A percentile compares a stretch with the other conserved stretches of the same genome.
These are phyloP conservation scores for Monilinia vaccinii-corymbosi DNA, from an alignment of 2,329 filamentous ascomycete genomes.

Conservation along the genomic window DNA sequence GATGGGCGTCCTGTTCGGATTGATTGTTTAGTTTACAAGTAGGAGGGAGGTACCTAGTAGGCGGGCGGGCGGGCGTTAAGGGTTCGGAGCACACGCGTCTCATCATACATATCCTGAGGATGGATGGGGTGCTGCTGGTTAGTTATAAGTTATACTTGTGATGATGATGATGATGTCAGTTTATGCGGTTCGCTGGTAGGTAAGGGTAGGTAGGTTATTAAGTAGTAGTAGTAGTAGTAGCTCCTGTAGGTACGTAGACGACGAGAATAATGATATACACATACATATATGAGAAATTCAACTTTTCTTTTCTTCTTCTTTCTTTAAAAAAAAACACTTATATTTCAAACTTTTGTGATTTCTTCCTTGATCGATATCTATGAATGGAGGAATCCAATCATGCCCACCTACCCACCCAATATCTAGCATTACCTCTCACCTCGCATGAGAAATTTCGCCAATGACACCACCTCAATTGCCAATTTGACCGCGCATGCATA, in stretches of 20 bases:
- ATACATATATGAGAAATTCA: background rate
- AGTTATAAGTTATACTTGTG: no score
- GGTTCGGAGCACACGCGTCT: background rate
- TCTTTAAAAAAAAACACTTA: no score
- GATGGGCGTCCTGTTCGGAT: background rate
- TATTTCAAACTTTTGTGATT: no score
- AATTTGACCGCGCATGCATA: background rate
- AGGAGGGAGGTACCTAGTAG: background rate
- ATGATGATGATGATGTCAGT: background rate
- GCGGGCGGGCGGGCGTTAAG: background rate
- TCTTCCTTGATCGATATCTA: no score
- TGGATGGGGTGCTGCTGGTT: background rate
- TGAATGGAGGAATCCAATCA: no score
- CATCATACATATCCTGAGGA: background rate
- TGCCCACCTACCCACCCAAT: no score
- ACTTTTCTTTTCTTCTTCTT: no score
- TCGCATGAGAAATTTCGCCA: background rate
- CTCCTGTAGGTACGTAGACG: background rate
- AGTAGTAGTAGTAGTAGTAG: no score
- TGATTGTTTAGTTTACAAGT: background rate
- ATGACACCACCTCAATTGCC: background rate
- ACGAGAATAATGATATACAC: conserved; percentile 5
- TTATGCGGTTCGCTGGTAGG: background rate
- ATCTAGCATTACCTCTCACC: no score
- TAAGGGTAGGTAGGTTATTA: background rate